Conservation (phyloP, 805 yeast genomes). For the Cyberlindnera bimundalis region DNA sequence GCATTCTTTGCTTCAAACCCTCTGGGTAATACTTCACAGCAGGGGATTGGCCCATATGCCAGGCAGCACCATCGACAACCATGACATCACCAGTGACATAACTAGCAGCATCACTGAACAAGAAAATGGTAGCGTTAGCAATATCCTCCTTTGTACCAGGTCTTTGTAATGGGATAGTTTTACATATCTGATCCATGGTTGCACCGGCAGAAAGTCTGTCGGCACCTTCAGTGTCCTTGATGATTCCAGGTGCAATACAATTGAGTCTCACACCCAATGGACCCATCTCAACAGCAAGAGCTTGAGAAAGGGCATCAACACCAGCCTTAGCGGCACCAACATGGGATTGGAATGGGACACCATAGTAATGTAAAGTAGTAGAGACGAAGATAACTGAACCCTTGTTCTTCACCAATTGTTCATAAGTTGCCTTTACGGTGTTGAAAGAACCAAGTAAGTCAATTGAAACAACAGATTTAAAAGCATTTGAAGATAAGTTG, state of each 20-base stretch:
- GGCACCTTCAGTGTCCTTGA: conserved; percentile 84
- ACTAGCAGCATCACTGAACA: conserved; percentile 78
- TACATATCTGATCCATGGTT: conserved; percentile 37
- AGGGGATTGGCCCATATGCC: conserved; percentile 66
- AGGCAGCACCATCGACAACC: conserved; percentile 87
- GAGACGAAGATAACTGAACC: conserved; percentile 78
- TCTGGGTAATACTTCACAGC: conserved; percentile 43
- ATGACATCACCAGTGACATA: conserved; percentile 75
- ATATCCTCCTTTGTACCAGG: conserved; percentile 72
- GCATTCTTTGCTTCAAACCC: conserved; percentile 30
- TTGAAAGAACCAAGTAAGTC: conserved; percentile 88
- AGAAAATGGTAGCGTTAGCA: conserved; percentile 80
- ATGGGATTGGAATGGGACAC: conserved; percentile 84
- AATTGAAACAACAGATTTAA: conserved; percentile 81
- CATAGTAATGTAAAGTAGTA: conserved; percentile 87
- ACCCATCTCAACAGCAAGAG: conserved; percentile 87
- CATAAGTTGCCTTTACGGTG: conserved; percentile 79
- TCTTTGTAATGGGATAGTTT: conserved; percentile 55
- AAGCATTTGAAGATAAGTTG: conserved; percentile 78
- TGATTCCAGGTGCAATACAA: conserved; percentile 90
- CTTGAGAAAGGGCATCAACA: conserved; percentile 79
- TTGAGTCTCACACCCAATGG: conserved; percentile 83
- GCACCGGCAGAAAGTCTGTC: conserved; percentile 51
- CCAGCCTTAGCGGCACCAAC: conserved; percentile 97
- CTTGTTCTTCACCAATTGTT: conserved; percentile 57